Evolutionary conservation across 1,284 basidiomycete species (phyloP), one percentile per base, ranked within the genome.

Genomic region (Ceratobasidium sp.): DNA sequence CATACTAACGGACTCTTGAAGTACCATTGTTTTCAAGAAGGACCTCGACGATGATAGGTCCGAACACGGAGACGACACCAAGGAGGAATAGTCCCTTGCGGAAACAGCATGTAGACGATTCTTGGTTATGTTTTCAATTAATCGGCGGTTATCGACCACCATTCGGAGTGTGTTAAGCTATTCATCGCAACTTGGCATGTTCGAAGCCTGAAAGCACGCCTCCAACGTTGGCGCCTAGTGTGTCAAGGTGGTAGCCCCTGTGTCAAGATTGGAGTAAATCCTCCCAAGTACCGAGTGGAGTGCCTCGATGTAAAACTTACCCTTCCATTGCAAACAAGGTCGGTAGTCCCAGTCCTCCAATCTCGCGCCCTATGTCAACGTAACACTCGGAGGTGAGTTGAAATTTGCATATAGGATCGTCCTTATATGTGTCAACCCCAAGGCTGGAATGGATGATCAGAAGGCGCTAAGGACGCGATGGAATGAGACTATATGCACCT

Each of bases 11-110:
- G 33, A 62, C 52, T 33, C 20, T 18, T 48, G 2, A 79, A 85
- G 84, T n/a, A 83, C 85, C 8, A 68, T 69, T 38, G 64, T 78
- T 67, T 81, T 77, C 73, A 77, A 73, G 67, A 77, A 50, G 41
- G 78, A 81, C 12, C 78, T 84, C 44, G 83, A 83, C 68, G 87
- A 88, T 79, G 87, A 87, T 67, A 82, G 87, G 38, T 87, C 86
- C 0, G 87, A 88, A 67, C 86, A 87, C 77, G 87, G 87, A 80
- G 85, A 84, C 55, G 83, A 79, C 7, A 80, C 82, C 57, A 81
- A 80, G n/a, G 81, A 80, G 23, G 79, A 79, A 41, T 81, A 80
- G 12, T 20, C 68, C 77, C 20, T 70, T 35, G 30, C 14, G 38
- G 57, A 35, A 23, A 18, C 30, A 23, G 23, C 16, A 23, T 52